phyloP scores from a whole-genome alignment of 1,284 basidiomycete species.

The Cryptococcus sp. region DNA sequence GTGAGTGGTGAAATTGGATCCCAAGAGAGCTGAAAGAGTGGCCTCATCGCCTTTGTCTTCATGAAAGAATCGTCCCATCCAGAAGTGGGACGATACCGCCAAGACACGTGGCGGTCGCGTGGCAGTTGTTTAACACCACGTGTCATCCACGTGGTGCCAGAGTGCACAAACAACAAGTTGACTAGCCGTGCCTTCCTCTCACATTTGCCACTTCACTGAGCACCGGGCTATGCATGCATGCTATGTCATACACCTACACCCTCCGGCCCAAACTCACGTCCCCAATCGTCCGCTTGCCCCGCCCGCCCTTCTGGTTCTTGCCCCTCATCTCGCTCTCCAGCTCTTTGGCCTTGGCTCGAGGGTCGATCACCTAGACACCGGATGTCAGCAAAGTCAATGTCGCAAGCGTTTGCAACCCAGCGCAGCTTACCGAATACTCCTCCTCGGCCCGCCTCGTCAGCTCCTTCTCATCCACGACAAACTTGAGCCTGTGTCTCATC shows the following conservation, averaged over 20 bases:
- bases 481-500: constrained; percentile 69
- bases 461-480: constrained; percentile 67
- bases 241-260: too few species aligned
- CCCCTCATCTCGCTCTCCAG: constrained; percentile 11
- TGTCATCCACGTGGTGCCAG: neutral
- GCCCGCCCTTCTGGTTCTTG: too few species aligned
- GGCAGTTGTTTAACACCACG: too few species aligned
- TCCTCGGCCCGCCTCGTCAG: constrained; percentile 75
- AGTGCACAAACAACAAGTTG: too few species aligned
- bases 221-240: too few species aligned
- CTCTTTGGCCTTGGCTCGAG: constrained; percentile 45
- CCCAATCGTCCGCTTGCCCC: too few species aligned
- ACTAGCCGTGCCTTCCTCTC: too few species aligned
- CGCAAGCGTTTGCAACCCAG: neutral
- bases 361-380: constrained; percentile 46
- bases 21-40: too few species aligned
- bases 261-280: too few species aligned
- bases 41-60: neutral
- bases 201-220: too few species aligned
- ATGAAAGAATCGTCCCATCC: neutral
- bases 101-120: neutral
- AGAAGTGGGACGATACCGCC: constrained; percentile 3
- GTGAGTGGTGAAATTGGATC: neutral
- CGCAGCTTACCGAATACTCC: constrained; percentile 73
- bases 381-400: neutral